phyloP scores from a whole-genome alignment of 306 rosid genomes.

The Vachellia pachyceras region DNA sequence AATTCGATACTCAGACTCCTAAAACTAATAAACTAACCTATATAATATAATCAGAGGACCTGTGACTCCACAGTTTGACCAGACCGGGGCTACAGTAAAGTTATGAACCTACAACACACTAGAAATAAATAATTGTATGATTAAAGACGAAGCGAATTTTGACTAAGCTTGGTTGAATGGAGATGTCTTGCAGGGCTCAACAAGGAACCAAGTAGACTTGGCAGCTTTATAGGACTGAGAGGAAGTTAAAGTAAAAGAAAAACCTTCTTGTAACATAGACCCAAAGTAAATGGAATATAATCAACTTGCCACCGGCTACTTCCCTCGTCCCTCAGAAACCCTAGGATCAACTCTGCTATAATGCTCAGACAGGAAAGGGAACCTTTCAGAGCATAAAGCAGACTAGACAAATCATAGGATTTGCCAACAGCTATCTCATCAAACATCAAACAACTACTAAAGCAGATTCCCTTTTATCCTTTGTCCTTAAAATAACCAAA shows the following conservation, averaged over 20 bases:
- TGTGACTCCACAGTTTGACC: constrained; percentile 49
- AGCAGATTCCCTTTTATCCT: constrained; percentile 97
- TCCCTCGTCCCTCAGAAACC: constrained; percentile 57
- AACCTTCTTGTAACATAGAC: constrained; percentile 65
- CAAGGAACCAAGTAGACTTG: constrained; percentile 82
- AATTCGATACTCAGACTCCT: constrained; percentile 44
- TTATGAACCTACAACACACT: not conserved
- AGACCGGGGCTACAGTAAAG: constrained; percentile 35
- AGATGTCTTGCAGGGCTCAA: constrained; percentile 88
- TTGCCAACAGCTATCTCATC: constrained; percentile 77
- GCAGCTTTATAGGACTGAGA: constrained; percentile 86
- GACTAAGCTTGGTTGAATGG: constrained; percentile 67
- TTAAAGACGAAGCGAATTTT: constrained; percentile 71
- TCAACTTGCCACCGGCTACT: constrained; percentile 54
- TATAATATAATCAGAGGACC: constrained; percentile 37
- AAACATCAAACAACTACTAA: constrained; percentile 72
- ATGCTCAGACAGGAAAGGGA: constrained; percentile 81
- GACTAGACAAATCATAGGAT: constrained; percentile 65
- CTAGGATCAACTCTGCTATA: constrained; percentile 58
- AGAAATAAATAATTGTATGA: constrained; percentile 50
- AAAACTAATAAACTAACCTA: constrained; percentile 37
- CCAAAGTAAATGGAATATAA: constrained; percentile 76
- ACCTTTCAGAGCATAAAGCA: constrained; percentile 98
- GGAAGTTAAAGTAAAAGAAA: constrained; percentile 83
- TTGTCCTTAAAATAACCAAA: constrained; percentile 48